Base-by-base conservation (phyloP, 345 rosid species). In the Eucalyptus rudis region DNA sequence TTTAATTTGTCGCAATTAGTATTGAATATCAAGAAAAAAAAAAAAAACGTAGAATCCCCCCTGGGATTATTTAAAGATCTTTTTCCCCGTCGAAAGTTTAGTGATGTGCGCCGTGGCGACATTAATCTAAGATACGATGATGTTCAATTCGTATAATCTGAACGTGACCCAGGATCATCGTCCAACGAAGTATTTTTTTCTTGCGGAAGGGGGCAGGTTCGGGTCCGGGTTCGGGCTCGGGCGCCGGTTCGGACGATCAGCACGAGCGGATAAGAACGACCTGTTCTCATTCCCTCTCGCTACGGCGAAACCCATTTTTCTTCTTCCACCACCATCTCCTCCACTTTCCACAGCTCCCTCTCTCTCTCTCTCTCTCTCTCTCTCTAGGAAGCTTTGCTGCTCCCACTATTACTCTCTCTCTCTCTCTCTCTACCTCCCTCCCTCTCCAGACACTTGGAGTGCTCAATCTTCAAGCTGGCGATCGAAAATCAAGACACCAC, bases 401-500 rank as follows among this genome's bases (percentile, higher is more conserved):
- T 66, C 71, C 62, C 71, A 15, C 86, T 87, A 86, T 59, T 81
- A 15, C 50, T 31, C 12, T 47, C 71, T 36, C 20, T 8, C 86
- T 44, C 90, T 68, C 86, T 88, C 91, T 25, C 20, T 8, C 86
- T 45, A 49, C 22, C 90, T 87, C 92, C 83, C 90, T 68, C 87
- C 87, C 90, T 81, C 92, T 89, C 58, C 58, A 20, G 58, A 52
- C 58, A 52, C 58, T 52, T 52, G 58, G 88, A 19, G 40, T 49
- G n/a, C 79, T 90, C 90, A 87, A n/a, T 45, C 22, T 90, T 92
- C 93, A 92, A 91, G 93, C 96, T 97, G 99, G 97, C 98, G 90
- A 97, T 97, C 91, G 98, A 95, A 33, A 94, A 94, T 90, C 97
- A 96, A 85, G 96, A 96, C 86, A 90, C 95, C 89, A 86, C 97